These are phyloP conservation scores for Brassica incana DNA, from an alignment of 345 rosid genomes.

Conservation along the genomic window DNA sequence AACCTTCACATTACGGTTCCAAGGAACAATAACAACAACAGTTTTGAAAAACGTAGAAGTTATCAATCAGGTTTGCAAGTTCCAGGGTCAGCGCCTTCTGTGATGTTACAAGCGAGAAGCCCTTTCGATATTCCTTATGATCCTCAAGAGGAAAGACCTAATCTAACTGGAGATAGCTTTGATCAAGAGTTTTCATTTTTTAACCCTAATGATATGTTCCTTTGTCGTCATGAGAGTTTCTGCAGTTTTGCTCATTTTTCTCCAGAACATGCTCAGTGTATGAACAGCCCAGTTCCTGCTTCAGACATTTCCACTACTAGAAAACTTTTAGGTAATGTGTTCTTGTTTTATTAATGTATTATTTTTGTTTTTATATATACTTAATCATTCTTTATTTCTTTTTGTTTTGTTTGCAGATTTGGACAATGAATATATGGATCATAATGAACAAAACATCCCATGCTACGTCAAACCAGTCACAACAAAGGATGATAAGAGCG, in stretches of 20 bases:
- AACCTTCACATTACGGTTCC: slow-evolving; percentile 43
- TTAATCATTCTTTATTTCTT: not conserved
- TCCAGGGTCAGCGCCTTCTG: slow-evolving; percentile 90
- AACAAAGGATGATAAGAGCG: not conserved
- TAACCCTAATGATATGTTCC: slow-evolving; percentile 54
- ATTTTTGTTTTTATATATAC: not conserved
- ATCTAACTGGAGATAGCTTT: slow-evolving; percentile 66
- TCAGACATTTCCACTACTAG: slow-evolving; percentile 22
- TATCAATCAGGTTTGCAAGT: slow-evolving; percentile 32
- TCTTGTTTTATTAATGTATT: not conserved
- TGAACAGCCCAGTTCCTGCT: slow-evolving; percentile 30
- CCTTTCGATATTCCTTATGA: slow-evolving; percentile 91
- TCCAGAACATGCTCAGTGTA: slow-evolving; percentile 26
- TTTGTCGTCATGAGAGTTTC: slow-evolving; percentile 81
- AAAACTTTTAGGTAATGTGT: slow-evolving; percentile 23
- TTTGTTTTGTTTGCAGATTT: slow-evolving; percentile 26
- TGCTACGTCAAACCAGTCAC: slow-evolving; percentile 1
- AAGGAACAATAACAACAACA: slow-evolving; percentile 11
- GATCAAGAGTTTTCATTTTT: slow-evolving; percentile 56
- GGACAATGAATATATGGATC: slow-evolving; percentile 39
- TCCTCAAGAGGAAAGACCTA: slow-evolving; percentile 78
- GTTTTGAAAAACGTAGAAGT: slow-evolving; percentile 25
- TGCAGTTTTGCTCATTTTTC: slow-evolving; percentile 27
- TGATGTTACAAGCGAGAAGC: slow-evolving; percentile 55
- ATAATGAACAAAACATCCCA: not conserved